phyloP scores from a whole-genome alignment of 768 basidiomycete species.

The Tylopilus intermedius region DNA sequence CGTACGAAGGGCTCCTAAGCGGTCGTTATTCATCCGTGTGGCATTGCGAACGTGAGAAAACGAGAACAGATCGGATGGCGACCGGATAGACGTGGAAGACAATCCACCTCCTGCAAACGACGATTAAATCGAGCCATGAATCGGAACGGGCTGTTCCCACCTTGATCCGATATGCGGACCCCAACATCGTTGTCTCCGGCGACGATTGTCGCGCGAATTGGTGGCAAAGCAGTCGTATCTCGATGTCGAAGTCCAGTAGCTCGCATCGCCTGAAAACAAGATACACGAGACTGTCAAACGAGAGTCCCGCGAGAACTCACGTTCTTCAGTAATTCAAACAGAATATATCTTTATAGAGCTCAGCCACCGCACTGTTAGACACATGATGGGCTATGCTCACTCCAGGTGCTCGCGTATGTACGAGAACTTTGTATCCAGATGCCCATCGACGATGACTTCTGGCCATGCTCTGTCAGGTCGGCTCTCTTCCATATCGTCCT shows the following conservation, averaged over 20 bases:
- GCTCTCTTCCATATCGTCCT: conserved; percentile 33
- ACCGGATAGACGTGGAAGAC: conserved; percentile 45
- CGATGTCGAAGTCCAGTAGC: conserved; percentile 56
- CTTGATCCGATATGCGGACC: conserved; percentile 89
- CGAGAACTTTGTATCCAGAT: conserved; percentile 62
- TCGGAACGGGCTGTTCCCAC: conserved; percentile 32
- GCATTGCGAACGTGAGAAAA: conserved; percentile 84
- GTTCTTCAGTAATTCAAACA: conserved; percentile 89
- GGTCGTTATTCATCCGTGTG: conserved; percentile 58
- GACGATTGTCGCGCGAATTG: conserved; percentile 70
- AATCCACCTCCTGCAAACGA: conserved; percentile 64
- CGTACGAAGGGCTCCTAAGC: conserved; percentile 62
- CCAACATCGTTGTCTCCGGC: conserved; percentile 68
- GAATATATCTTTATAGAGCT: conserved; percentile 55
- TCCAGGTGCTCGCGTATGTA: conserved; percentile 87
- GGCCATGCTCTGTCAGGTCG: conserved; percentile 43
- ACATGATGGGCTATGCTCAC: conserved; percentile 36
- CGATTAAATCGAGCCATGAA: background rate
- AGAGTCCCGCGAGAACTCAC: conserved; percentile 37
- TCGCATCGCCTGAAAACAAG: conserved; percentile 54
- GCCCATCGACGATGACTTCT: conserved; percentile 68
- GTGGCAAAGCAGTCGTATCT: conserved; percentile 42
- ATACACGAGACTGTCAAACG: background rate
- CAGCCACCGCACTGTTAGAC: background rate
- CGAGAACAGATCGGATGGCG: conserved; percentile 78